Evolutionary conservation across 805 yeast genomes (phyloP).

Genomic region (Candida quercuum): DNA sequence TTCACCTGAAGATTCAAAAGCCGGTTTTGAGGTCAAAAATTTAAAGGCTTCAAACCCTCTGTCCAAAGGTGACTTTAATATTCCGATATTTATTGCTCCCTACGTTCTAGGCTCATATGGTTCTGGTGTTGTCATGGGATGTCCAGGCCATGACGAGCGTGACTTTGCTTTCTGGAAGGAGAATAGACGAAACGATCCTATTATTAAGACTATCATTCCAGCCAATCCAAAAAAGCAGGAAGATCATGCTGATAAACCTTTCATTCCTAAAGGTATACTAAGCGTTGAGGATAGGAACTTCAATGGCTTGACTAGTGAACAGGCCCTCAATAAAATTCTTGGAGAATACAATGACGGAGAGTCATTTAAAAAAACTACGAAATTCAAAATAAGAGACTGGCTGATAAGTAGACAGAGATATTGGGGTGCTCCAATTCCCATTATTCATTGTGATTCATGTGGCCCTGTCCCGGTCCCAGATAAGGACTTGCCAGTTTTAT

Average conservation of each 20-base stretch:
- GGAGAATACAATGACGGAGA: constrained; percentile 31
- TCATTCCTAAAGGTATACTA: constrained; percentile 41
- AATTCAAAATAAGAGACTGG: constrained; percentile 85
- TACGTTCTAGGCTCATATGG: constrained; percentile 85
- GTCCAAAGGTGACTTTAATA: constrained; percentile 24
- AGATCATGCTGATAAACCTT: constrained; percentile 25
- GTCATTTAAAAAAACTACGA: constrained; percentile 43
- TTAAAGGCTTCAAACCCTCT: constrained; percentile 58
- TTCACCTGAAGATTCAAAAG: constrained; percentile 43
- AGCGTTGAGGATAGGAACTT: constrained; percentile 42
- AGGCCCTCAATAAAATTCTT: constrained; percentile 48
- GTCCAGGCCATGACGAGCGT: constrained; percentile 89
- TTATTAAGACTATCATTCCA: constrained; percentile 16
- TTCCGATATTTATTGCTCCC: constrained; percentile 88
- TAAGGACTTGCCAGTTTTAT: constrained; percentile 70
- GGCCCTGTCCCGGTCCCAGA: constrained; percentile 94
- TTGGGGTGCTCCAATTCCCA: constrained; percentile 99
- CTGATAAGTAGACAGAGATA: constrained; percentile 88
- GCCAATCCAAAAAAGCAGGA: constrained; percentile 4
- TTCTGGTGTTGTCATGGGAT: constrained; percentile 95
- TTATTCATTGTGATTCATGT: constrained; percentile 78
- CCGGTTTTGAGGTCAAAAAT: constrained; percentile 49
- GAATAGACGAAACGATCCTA: constrained; percentile 41
- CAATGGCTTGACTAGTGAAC: constrained; percentile 41
- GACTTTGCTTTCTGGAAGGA: constrained; percentile 77